Percentiles rank a stretch among this genome's conserved stretches.
Evolutionary conservation across 1,284 basidiomycete species (phyloP).

Genomic region (Bondarzewia mesenterica): DNA sequence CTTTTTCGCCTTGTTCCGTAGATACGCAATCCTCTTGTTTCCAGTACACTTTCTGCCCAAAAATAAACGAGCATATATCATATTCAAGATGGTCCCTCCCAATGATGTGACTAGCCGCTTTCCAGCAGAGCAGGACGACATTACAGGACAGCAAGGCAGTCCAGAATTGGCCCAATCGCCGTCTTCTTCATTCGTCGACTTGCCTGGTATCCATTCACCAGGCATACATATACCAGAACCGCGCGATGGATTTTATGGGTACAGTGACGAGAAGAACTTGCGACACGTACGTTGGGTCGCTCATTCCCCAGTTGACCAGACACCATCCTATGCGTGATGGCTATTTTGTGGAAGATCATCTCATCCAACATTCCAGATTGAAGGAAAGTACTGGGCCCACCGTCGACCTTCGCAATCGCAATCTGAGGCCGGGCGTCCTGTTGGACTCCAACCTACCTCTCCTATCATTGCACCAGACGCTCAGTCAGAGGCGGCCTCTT

Average conservation of each 20-base stretch:
- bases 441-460: neutral
- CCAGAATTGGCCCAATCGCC: neutral
- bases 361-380: constrained; percentile 49
- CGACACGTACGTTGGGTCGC: constrained; percentile 56
- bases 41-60: no score
- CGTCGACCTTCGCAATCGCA: constrained; percentile 34
- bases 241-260: constrained; percentile 68
- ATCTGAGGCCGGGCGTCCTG: constrained; percentile 23
- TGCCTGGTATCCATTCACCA: constrained; percentile 10
- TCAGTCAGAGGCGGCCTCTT: constrained; percentile 31
- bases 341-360: no score
- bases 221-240: constrained; percentile 47
- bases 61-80: no score
- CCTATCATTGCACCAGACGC: constrained; percentile 23
- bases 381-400: constrained; percentile 62
- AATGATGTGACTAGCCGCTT: no score
- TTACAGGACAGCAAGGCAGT: no score
- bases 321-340: neutral
- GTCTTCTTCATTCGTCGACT: neutral
- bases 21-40: no score
- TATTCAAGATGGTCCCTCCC: no score
- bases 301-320: neutral
- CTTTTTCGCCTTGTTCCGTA: no score
- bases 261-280: constrained; percentile 64
- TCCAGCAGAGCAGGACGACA: no score